Base-by-base conservation (phyloP, 2,329 filamentous ascomycete species). In the Capronia americana region DNA sequence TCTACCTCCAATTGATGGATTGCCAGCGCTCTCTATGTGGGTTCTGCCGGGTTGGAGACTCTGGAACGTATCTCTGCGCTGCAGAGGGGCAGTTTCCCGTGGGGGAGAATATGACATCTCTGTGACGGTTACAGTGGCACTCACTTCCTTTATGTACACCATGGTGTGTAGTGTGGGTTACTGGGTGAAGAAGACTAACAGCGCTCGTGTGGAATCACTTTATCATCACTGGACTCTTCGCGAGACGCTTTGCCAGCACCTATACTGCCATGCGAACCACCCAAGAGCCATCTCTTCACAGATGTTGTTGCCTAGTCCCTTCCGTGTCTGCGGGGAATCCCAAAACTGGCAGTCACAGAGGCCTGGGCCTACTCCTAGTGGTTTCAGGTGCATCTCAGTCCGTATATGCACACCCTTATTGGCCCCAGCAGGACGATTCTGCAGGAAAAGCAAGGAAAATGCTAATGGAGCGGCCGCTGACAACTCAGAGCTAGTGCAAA, bases 181-280 rank as follows among this genome's bases (percentile, higher is more conserved):
- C 20, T n/a, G 20, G 26, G 48, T 53, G 20, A 28, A 53, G 48
- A 28, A 53, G 6, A 26, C 48, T 53, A 53, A 53, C 48, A 53
- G 14, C 20, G 48, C 48, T 53, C 23, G 6, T 48, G 17, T 23
- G 10, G 48, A 53, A 24, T 20, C 20, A 10, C 48, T 53, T 14
- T 28, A 53, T 24, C 23, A 53, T 53, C 48, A 14, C 20, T 26
- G 20, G 48, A 26, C 48, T 23, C 24, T 26, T 53, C 14, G 23
- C 23, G n/a, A 53, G 26, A 24, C 20, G 20, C 48, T 4, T 20
- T 44, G 6, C 38, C 20, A 6, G 48, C n/a, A 26, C 48, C 48
- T 23, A 17, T 28, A 23, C 48, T 24, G 48, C 11, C 48, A 14
- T 53, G 48, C 48, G 48, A 53, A 53, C 48, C 20, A 28, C 4